Percentiles rank a stretch among this genome's conserved stretches.
These are phyloP conservation scores for Leccinum uliginosum DNA, from an alignment of 768 basidiomycete genomes.

Conservation along the genomic window DNA sequence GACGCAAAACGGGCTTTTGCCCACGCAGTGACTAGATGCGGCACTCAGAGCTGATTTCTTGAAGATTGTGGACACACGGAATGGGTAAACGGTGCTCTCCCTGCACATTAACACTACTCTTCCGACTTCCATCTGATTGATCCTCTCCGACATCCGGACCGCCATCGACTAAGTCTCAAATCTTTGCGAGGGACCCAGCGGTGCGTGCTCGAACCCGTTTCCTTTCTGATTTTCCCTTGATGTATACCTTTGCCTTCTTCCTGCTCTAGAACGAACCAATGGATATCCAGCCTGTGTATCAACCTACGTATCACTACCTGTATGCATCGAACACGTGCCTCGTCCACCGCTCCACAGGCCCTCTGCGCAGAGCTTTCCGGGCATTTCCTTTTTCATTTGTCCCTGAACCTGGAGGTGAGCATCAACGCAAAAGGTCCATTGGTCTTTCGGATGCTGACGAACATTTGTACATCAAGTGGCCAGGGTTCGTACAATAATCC, in stretches of 20 bases:
- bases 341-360: neutral
- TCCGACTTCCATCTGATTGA: no score
- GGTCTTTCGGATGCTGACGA: neutral
- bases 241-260: neutral
- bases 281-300: neutral
- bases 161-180: neutral
- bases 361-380: neutral
- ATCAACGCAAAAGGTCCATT: neutral
- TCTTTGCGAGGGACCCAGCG: neutral
- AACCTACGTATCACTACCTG: neutral
- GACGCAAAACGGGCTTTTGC: no score
- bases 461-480: constrained; percentile 1
- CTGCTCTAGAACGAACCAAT: neutral
- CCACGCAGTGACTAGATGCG: no score
- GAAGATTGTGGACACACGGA: neutral
- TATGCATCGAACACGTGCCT: neutral
- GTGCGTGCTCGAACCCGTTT: neutral
- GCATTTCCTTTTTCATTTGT: neutral
- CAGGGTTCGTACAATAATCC: neutral
- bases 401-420: neutral
- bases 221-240: neutral
- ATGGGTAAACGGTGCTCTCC: neutral
- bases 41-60: no score
- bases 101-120: no score
- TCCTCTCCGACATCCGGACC: neutral